Conservation (phyloP, 2,329 filamentous ascomycete genomes). For the Pestalotiopsis sp. region DNA sequence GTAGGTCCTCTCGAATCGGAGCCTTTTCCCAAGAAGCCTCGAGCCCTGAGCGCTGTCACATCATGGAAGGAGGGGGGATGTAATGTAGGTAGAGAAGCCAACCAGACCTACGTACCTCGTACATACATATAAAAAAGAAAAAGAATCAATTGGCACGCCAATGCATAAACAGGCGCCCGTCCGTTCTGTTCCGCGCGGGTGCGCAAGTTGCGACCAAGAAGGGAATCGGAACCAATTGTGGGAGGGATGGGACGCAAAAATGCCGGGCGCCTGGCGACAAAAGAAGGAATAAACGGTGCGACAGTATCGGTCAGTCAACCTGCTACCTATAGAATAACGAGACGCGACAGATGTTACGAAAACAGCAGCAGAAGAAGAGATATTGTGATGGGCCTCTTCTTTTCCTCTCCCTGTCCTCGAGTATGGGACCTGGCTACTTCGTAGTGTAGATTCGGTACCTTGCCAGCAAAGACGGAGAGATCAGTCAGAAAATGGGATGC, state of each 20-base stretch:
- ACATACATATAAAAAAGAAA: not conserved
- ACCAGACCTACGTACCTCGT: not conserved
- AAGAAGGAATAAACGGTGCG: not conserved
- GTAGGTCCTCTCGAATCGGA: too few species aligned
- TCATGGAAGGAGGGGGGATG: not conserved
- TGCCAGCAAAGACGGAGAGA: too few species aligned
- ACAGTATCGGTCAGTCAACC: not conserved
- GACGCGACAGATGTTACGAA: too few species aligned
- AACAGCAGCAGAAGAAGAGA: too few species aligned
- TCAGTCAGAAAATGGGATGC: too few species aligned
- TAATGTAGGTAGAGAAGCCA: not conserved
- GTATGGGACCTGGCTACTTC: too few species aligned
- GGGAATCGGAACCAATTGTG: not conserved
- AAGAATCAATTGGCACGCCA: not conserved
- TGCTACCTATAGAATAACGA: not conserved
- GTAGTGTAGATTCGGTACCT: too few species aligned
- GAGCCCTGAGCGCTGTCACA: not conserved
- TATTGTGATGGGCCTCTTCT: too few species aligned
- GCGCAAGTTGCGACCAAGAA: not conserved
- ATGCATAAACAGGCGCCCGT: not conserved
- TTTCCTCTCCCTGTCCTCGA: too few species aligned
- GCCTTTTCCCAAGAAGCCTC: too few species aligned
- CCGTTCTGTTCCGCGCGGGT: not conserved
- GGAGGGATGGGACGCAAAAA: not conserved
- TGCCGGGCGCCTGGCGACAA: not conserved